Conservation (phyloP, 2,329 filamentous ascomycete genomes). For the Rhynchosporium secalis region DNA sequence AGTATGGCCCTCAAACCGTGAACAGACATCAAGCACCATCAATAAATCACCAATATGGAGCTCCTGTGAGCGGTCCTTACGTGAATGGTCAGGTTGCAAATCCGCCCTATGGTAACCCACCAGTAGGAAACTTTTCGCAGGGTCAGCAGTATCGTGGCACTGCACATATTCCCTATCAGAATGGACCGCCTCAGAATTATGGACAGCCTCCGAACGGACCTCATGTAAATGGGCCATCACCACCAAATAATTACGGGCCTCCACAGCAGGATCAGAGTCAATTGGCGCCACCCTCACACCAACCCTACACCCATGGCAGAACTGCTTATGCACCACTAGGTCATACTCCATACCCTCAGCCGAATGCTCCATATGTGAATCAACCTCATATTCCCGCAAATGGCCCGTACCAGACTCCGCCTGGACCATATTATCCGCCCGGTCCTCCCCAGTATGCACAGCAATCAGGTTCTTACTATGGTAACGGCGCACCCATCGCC, state of each 20-base stretch:
- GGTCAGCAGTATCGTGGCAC: slow-evolving; percentile 13
- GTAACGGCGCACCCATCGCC: slow-evolving; percentile 11
- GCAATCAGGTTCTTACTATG: slow-evolving; percentile 13
- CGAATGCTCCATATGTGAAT: slow-evolving; percentile 12
- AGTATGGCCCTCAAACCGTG: too few relatives aligned
- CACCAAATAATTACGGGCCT: slow-evolving; percentile 13
- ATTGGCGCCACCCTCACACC: slow-evolving; percentile 18
- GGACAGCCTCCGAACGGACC: slow-evolving; percentile 16
- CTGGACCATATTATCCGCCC: slow-evolving; percentile 1
- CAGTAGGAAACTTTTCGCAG: slow-evolving; percentile 1
- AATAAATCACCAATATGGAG: slow-evolving; percentile 18
- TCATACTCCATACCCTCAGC: background rate
- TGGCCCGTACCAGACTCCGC: background rate
- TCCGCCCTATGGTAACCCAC: background rate
- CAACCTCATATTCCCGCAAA: background rate
- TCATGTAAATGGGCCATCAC: slow-evolving; percentile 10
- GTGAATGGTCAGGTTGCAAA: slow-evolving; percentile 4
- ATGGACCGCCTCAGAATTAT: slow-evolving; percentile 10
- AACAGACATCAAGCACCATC: slow-evolving; percentile 19
- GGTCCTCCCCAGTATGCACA: slow-evolving; percentile 17
- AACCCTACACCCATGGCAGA: slow-evolving; percentile 15
- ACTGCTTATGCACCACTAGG: slow-evolving; percentile 4
- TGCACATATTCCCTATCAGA: slow-evolving; percentile 11
- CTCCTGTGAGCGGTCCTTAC: slow-evolving; percentile 17
- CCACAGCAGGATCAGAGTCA: slow-evolving; percentile 20